Conservation (phyloP, 2,329 filamentous ascomycete species). For the Macroventuria anomochaeta region DNA sequence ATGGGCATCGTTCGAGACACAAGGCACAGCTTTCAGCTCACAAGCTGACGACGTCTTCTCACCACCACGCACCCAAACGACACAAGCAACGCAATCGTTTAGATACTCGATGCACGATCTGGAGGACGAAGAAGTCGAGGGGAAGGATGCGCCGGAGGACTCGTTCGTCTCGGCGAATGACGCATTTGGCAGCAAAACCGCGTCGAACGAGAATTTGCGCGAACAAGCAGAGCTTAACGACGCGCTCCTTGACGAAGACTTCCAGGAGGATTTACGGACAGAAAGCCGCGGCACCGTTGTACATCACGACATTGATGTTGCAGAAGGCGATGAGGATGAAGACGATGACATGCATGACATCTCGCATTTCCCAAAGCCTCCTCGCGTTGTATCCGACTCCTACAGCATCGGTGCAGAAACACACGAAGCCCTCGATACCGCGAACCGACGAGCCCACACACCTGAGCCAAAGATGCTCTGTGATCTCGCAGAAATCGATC, state of each 20-base stretch:
- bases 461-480: conserved; percentile 35
- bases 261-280: conserved; percentile 25
- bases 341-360: conserved; percentile 21
- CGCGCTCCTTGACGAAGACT: conserved; percentile 44
- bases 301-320: conserved; percentile 30
- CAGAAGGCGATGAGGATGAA: conserved; percentile 24
- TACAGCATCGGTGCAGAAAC: conserved; percentile 44
- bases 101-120: conserved; percentile 28
- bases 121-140: conserved; percentile 23
- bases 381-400: conserved; percentile 34
- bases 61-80: conserved; percentile 40
- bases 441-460: conserved; percentile 26
- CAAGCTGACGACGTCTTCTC: conserved; percentile 43
- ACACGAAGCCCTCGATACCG: conserved; percentile 40
- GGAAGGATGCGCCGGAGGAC: conserved; percentile 47
- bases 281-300: conserved; percentile 34
- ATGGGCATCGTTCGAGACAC: conserved; percentile 34
- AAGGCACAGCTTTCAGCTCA: conserved; percentile 38
- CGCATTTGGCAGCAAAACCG: conserved; percentile 44
- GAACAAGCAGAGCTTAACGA: conserved; percentile 30
- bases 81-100: conserved; percentile 45
- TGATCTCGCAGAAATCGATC: conserved; percentile 14
- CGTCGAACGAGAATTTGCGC: conserved; percentile 35
- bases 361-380: conserved; percentile 30
- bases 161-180: conserved; percentile 59